A percentile compares a stretch with the other conserved stretches of the same genome.
Evolutionary conservation across 129 eudicot species (phyloP).

Genomic region (Helianthus tuberosus): DNA sequence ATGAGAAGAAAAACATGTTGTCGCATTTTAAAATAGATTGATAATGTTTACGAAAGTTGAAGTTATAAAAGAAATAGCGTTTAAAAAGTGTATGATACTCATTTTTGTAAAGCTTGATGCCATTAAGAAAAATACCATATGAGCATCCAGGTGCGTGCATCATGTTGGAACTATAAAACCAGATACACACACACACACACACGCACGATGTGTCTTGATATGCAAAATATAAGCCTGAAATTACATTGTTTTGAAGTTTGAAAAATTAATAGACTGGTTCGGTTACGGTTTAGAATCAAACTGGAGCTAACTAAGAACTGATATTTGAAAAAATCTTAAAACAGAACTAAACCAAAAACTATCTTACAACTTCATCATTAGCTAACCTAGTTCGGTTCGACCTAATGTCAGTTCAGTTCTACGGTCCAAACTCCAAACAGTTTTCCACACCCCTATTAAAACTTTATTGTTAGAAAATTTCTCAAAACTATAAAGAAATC

Average conservation of each 20-base stretch:
- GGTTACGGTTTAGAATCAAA: not conserved
- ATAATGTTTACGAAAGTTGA: not conserved
- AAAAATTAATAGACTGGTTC: not conserved
- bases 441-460: not conserved
- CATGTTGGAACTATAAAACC: not conserved
- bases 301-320: not conserved
- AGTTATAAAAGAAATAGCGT: not conserved
- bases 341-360: not conserved
- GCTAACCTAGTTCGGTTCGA: not conserved
- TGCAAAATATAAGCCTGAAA: not conserved
- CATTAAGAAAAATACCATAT: not conserved
- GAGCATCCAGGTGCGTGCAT: not conserved
- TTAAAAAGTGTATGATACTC: not conserved
- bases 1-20: not conserved
- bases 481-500: not conserved
- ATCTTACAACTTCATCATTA: not conserved
- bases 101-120: not conserved
- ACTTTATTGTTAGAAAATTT: not conserved
- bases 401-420: not conserved
- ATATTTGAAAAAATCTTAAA: not conserved
- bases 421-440: not conserved
- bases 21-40: not conserved
- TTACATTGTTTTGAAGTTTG: not conserved
- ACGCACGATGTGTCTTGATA: not conserved
- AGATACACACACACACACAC: not conserved